These are phyloP conservation scores for Avena sativa DNA, from an alignment of 176 grass and related monocot genomes.

Conservation along the genomic window DNA sequence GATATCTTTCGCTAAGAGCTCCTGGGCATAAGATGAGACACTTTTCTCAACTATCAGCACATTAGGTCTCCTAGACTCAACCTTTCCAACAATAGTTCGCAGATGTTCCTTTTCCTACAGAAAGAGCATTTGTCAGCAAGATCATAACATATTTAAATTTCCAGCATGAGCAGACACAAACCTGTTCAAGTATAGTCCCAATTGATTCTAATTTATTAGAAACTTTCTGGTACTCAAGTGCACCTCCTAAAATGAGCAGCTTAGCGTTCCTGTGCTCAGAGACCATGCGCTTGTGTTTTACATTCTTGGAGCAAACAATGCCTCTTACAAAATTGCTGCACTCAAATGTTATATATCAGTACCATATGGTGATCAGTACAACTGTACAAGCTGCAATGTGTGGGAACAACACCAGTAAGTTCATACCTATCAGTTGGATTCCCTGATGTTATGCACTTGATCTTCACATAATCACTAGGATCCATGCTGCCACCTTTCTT, in stretches of 20 bases:
- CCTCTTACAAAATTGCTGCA: slow-evolving; percentile 82
- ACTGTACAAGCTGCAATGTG: slow-evolving; percentile 29
- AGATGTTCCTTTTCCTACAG: slow-evolving; percentile 82
- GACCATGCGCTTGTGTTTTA: slow-evolving; percentile 94
- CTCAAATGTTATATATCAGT: slow-evolving; percentile 24
- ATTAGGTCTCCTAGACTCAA: slow-evolving; percentile 70
- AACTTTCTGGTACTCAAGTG: slow-evolving; percentile 83
- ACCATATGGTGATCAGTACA: slow-evolving; percentile 27
- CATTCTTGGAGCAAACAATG: slow-evolving; percentile 94
- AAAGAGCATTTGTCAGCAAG: slow-evolving; percentile 33
- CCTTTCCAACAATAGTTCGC: slow-evolving; percentile 66
- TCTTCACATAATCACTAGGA: slow-evolving; percentile 84
- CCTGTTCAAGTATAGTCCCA: slow-evolving; percentile 79
- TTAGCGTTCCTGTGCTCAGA: slow-evolving; percentile 71
- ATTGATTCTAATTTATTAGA: slow-evolving; percentile 86
- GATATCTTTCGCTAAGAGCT: slow-evolving; percentile 83
- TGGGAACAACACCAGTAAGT: slow-evolving; percentile 15
- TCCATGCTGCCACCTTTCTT: slow-evolving; percentile 93
- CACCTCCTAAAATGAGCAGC: slow-evolving; percentile 88
- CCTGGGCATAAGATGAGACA: slow-evolving; percentile 84
- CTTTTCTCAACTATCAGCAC: slow-evolving; percentile 93
- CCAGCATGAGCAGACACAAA: slow-evolving; percentile 43
- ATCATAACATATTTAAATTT: slow-evolving; percentile 14
- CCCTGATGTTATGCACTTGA: slow-evolving; percentile 88
- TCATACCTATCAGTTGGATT: slow-evolving; percentile 75